Evolutionary conservation across 2,329 filamentous ascomycete species (phyloP).

Genomic region (Aspergillus pseudoglaucus): DNA sequence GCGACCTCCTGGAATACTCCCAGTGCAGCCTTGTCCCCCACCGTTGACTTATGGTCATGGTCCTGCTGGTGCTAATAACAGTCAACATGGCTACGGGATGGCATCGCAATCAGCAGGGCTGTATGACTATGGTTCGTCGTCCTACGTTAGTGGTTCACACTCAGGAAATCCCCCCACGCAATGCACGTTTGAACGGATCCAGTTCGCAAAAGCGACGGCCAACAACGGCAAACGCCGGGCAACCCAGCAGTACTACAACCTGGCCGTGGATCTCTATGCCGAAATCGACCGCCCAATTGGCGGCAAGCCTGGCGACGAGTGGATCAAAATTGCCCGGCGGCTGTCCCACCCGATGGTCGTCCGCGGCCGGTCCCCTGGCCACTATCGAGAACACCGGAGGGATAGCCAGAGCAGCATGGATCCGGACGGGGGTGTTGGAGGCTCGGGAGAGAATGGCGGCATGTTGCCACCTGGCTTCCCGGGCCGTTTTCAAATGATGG

Average conservation of each 20-base stretch:
- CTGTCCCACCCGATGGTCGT: conserved; percentile 80
- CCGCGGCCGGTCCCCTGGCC: conserved; percentile 74
- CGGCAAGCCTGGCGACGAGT: conserved; percentile 45
- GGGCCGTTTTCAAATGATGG: conserved; percentile 28
- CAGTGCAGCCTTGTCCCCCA: conserved; percentile 60
- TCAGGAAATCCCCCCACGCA: conserved; percentile 36
- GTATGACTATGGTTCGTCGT: conserved; percentile 28
- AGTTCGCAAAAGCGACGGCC: conserved; percentile 88
- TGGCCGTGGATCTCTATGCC: conserved; percentile 78
- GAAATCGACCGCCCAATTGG: conserved; percentile 48
- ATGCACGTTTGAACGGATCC: conserved; percentile 78
- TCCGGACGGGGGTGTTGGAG: conserved; percentile 55
- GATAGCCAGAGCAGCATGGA: conserved; percentile 66
- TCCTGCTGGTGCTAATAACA: conserved; percentile 14
- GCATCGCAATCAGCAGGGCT: conserved; percentile 20
- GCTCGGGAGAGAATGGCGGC: conserved; percentile 19
- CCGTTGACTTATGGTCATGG: conserved; percentile 28
- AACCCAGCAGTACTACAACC: conserved; percentile 85
- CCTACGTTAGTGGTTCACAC: conserved; percentile 25
- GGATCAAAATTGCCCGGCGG: conserved; percentile 63
- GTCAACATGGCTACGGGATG: conserved; percentile 20
- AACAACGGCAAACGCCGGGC: conserved; percentile 90
- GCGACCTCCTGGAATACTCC: conserved; percentile 62
- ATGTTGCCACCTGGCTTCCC: conserved; percentile 25
- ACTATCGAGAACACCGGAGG: conserved; percentile 66